Conservation (phyloP, 345 rosid genomes). For the Camelina neglecta region DNA sequence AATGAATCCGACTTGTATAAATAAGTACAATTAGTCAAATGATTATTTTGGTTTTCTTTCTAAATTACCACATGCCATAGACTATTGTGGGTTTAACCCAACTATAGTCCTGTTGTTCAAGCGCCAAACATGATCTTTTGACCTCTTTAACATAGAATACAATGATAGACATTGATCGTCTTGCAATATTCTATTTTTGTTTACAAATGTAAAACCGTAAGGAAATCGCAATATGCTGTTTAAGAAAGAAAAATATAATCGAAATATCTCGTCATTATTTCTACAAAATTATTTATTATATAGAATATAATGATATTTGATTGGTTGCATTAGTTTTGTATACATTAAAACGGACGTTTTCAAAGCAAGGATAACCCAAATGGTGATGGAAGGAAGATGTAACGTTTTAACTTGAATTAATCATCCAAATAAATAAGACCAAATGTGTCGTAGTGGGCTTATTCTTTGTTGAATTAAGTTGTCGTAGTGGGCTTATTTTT, state of each 20-base stretch:
- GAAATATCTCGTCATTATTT: neutral
- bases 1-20: conserved; percentile 3
- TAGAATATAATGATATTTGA: neutral
- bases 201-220: neutral
- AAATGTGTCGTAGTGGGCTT: too few species aligned
- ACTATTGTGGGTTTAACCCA: conserved; percentile 26
- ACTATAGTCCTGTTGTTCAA: neutral
- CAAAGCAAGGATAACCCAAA: conserved; percentile 29
- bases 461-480: too few species aligned
- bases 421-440: neutral
- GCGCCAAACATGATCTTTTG: neutral
- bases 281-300: neutral
- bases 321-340: conserved; percentile 12
- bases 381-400: conserved; percentile 39
- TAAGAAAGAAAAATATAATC: neutral
- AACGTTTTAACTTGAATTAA: conserved; percentile 20
- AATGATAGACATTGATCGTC: neutral
- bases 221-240: conserved; percentile 1
- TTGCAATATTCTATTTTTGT: neutral
- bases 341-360: conserved; percentile 13
- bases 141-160: conserved; percentile 22
- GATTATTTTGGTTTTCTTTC: neutral
- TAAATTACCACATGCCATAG: conserved; percentile 1
- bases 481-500: too few species aligned
- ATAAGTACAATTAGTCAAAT: conserved; percentile 18